These are phyloP conservation scores for Podaxis sp. DNA, from an alignment of 768 basidiomycete species.

Conservation along the genomic window DNA sequence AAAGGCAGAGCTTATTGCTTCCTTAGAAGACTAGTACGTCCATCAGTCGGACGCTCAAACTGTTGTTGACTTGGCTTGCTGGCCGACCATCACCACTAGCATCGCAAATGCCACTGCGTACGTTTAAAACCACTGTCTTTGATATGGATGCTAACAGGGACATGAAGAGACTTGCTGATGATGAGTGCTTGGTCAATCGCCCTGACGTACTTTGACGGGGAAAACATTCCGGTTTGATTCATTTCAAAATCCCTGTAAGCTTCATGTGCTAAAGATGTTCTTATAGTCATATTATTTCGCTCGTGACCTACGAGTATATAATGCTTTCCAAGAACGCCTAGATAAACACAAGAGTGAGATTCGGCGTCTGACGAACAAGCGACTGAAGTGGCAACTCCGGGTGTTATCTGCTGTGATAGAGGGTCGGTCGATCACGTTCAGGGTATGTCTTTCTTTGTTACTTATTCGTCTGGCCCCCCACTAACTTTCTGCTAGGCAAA, in stretches of 20 bases:
- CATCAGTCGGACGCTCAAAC: neutral
- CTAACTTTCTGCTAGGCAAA: constrained; percentile 20
- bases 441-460: constrained; percentile 40
- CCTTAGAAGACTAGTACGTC: constrained; percentile 87
- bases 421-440: constrained; percentile 62
- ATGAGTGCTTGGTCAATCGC: constrained; percentile 79
- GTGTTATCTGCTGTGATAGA: constrained; percentile 62
- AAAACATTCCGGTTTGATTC: constrained; percentile 67
- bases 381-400: constrained; percentile 70
- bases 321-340: constrained; percentile 55
- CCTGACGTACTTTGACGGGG: constrained; percentile 54
- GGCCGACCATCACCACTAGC: constrained; percentile 34
- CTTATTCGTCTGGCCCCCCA: neutral
- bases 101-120: constrained; percentile 84
- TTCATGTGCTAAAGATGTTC: constrained; percentile 1
- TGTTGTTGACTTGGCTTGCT: constrained; percentile 3
- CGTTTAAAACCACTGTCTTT: constrained; percentile 13
- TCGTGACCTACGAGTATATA: constrained; percentile 84
- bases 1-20: constrained; percentile 73
- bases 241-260: neutral
- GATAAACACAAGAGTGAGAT: constrained; percentile 45
- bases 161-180: constrained; percentile 64
- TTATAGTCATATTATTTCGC: constrained; percentile 87
- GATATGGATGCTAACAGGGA: neutral
- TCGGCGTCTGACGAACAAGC: constrained; percentile 45